A percentile compares a stretch with the other conserved stretches of the same genome.
Conservation (phyloP, 2,329 filamentous ascomycete species). For the Colletotrichum aenigma region DNA sequence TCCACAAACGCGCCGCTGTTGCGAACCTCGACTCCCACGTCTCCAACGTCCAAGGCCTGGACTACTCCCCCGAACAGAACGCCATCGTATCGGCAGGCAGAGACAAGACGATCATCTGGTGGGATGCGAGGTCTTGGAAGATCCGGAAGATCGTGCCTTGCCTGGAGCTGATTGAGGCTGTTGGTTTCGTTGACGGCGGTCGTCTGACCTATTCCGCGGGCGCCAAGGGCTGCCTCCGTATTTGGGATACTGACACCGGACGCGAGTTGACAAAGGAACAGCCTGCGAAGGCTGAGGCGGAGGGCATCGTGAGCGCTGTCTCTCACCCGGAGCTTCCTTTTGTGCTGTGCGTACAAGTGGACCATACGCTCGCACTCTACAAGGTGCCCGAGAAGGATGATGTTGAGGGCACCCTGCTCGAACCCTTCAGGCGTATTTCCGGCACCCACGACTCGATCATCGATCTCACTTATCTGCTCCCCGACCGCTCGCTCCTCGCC, state of each 20-base stretch:
- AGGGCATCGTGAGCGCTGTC: conserved; percentile 74
- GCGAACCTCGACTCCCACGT: conserved; percentile 89
- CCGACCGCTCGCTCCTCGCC: conserved; percentile 81
- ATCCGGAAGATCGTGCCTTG: conserved; percentile 79
- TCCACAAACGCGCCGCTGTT: conserved; percentile 80
- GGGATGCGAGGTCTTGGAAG: conserved; percentile 89
- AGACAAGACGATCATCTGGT: conserved; percentile 93
- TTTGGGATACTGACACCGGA: conserved; percentile 82
- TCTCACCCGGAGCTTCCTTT: conserved; percentile 69
- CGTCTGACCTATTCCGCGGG: conserved; percentile 82
- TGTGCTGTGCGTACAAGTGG: conserved; percentile 82
- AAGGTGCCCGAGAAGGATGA: conserved; percentile 46
- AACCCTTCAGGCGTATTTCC: conserved; percentile 78
- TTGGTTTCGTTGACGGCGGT: conserved; percentile 77
- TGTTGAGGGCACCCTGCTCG: conserved; percentile 29
- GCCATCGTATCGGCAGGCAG: conserved; percentile 82
- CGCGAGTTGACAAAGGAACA: conserved; percentile 82
- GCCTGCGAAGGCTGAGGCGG: conserved; percentile 59
- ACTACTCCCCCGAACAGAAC: conserved; percentile 78
- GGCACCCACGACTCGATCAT: conserved; percentile 98
- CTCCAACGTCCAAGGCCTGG: conserved; percentile 87
- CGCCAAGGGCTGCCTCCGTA: conserved; percentile 78
- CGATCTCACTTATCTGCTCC: conserved; percentile 85
- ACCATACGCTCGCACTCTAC: conserved; percentile 86
- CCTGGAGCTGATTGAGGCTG: conserved; percentile 83